Conservation (phyloP, 345 rosid species). For the Eucalyptus brandiana region DNA sequence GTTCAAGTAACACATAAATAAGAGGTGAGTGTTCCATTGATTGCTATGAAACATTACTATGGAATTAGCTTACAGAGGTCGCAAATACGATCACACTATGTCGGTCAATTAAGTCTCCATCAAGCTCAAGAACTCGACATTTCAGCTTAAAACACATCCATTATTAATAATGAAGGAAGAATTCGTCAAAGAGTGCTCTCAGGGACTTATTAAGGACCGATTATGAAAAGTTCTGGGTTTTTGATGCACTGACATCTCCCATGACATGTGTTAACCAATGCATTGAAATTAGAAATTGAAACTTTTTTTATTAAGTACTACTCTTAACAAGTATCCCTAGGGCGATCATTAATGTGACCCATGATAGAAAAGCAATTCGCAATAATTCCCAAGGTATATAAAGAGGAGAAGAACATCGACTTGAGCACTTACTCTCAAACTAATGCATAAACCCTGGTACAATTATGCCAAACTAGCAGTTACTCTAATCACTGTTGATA, state of each 20-base stretch:
- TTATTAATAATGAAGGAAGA: not conserved
- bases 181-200: not conserved
- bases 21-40: not conserved
- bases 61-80: not conserved
- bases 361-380: not conserved
- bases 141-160: not conserved
- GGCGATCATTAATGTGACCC: not conserved
- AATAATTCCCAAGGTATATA: not conserved
- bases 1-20: not conserved
- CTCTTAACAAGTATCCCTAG: not conserved
- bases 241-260: not conserved
- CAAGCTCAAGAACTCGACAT: not conserved
- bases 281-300: not conserved
- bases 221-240: not conserved
- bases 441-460: not conserved
- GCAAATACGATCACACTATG: not conserved
- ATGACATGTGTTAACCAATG: not conserved
- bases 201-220: not conserved
- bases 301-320: not conserved
- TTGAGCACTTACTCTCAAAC: not conserved
- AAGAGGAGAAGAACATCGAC: not conserved
- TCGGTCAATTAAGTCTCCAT: not conserved
- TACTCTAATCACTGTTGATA: not conserved
- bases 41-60: not conserved
- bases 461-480: not conserved